Conservation (phyloP, 75 land plant genomes). For the Pseudotsuga menziesii region DNA sequence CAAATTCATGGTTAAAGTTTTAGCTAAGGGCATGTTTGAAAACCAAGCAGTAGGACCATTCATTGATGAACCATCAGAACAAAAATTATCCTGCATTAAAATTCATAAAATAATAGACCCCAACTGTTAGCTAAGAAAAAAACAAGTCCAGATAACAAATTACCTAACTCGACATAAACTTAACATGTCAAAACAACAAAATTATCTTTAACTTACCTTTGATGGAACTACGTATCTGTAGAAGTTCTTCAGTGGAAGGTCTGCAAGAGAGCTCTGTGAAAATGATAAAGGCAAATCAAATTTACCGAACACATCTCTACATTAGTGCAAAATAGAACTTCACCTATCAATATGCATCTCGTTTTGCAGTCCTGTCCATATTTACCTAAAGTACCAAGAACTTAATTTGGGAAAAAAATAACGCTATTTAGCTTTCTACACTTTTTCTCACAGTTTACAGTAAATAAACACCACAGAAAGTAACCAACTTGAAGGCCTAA, state of each 20-base stretch:
- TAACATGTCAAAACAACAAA: neutral
- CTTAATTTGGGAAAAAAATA: too few species aligned
- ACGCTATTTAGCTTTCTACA: too few species aligned
- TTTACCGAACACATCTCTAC: neutral
- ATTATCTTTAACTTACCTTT: slow-evolving; percentile 35
- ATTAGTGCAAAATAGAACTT: too few species aligned
- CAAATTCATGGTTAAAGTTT: slow-evolving; percentile 98
- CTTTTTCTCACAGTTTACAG: too few species aligned
- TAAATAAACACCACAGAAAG: too few species aligned
- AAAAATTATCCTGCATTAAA: slow-evolving; percentile 72
- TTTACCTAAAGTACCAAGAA: too few species aligned
- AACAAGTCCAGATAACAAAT: neutral
- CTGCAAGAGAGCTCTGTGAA: slow-evolving; percentile 85
- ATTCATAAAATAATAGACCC: neutral
- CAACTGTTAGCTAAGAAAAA: neutral
- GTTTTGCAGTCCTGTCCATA: too few species aligned
- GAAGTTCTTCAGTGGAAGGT: slow-evolving; percentile 92
- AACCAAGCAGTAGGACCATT: slow-evolving; percentile 86
- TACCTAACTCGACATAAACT: neutral
- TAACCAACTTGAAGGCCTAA: too few species aligned
- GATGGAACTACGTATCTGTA: slow-evolving; percentile 91
- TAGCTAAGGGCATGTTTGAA: slow-evolving; percentile 89
- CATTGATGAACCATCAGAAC: slow-evolving; percentile 44
- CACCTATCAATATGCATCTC: too few species aligned
- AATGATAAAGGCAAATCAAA: slow-evolving; percentile 8